phyloP scores from a whole-genome alignment of 441 rosid genomes.

The Raphanus hybrid region DNA sequence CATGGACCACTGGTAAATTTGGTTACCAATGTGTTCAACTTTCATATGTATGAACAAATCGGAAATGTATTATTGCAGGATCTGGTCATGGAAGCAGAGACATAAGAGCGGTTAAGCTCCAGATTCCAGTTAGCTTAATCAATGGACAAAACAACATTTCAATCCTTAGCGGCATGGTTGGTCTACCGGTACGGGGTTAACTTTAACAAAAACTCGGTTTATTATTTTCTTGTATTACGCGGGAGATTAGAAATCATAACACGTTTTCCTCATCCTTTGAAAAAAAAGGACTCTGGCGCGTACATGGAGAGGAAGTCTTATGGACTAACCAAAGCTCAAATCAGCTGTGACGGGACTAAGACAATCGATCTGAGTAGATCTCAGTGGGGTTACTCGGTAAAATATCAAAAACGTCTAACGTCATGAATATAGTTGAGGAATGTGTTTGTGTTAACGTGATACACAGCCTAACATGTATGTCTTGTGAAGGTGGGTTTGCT shows the following conservation, averaged over 20 bases:
- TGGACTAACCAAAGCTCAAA: conserved; percentile 53
- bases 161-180: conserved; percentile 70
- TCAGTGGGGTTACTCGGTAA: conserved; percentile 71
- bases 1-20: not conserved
- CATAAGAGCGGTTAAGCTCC: conserved; percentile 51
- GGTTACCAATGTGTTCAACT: not conserved
- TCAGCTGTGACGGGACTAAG: conserved; percentile 43
- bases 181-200: conserved; percentile 58
- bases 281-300: conserved; percentile 67
- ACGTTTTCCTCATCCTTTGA: not conserved
- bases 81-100: conserved; percentile 66
- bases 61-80: conserved; percentile 42
- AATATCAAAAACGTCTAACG: not conserved
- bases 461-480: conserved; percentile 15
- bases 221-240: not conserved
- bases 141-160: conserved; percentile 61
- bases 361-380: conserved; percentile 46
- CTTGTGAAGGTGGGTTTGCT: conserved; percentile 56
- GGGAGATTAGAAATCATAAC: not conserved
- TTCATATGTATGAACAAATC: not conserved
- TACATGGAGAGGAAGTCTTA: conserved; percentile 56
- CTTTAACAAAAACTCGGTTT: conserved; percentile 16
- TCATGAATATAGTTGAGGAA: not conserved
- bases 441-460: conserved; percentile 9
- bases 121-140: conserved; percentile 44